These are phyloP conservation scores for Darksidea phi DNA, from an alignment of 495 filamentous ascomycete species.

Conservation along the genomic window DNA sequence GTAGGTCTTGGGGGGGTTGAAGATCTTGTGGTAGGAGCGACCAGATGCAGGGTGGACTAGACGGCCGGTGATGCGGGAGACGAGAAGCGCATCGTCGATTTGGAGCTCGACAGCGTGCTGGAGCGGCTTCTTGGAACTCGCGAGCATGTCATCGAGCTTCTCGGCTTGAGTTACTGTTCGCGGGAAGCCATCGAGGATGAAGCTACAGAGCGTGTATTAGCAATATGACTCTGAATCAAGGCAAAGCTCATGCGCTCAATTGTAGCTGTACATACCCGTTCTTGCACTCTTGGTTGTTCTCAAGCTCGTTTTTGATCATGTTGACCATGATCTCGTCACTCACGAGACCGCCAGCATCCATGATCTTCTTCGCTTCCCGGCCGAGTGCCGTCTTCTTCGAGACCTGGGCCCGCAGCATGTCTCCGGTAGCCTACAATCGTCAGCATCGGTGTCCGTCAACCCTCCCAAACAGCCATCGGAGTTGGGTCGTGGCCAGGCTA, in stretches of 20 bases:
- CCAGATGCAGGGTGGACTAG: constrained; percentile 93
- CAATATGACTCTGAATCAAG: neutral
- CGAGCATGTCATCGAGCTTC: constrained; percentile 89
- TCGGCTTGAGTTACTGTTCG: constrained; percentile 94
- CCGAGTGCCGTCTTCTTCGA: constrained; percentile 95
- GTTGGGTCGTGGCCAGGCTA: constrained; percentile 20
- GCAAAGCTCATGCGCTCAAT: neutral
- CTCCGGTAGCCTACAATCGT: constrained; percentile 77
- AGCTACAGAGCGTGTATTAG: constrained; percentile 55
- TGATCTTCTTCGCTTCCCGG: constrained; percentile 99
- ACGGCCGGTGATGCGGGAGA: constrained; percentile 94
- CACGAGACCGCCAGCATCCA: constrained; percentile 96
- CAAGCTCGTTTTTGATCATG: constrained; percentile 97
- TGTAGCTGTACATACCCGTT: constrained; percentile 66
- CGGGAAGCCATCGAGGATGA: constrained; percentile 98
- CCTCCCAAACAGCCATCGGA: neutral
- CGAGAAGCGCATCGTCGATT: constrained; percentile 91
- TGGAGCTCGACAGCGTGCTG: constrained; percentile 94
- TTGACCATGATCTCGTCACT: constrained; percentile 98
- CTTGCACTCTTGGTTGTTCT: constrained; percentile 91
- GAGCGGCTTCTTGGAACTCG: constrained; percentile 67
- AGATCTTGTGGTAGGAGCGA: constrained; percentile 94
- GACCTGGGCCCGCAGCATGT: constrained; percentile 98
- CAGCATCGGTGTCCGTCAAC: constrained; percentile 23
- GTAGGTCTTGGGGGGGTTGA: constrained; percentile 91